phyloP scores from a whole-genome alignment of 371 early-diverging fungal species.

The Mucor piriformis region DNA sequence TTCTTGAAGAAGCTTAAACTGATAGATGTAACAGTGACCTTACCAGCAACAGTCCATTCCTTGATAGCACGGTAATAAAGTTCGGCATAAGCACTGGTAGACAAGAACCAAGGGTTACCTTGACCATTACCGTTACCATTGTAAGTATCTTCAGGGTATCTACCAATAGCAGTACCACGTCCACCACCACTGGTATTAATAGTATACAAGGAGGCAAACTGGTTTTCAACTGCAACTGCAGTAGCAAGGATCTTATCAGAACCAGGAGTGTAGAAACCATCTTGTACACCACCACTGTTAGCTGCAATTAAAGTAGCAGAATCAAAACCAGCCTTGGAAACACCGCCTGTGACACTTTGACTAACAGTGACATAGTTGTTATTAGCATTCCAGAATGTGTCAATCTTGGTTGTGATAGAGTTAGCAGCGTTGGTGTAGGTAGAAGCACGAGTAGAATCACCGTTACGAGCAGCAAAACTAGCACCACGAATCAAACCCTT shows the following conservation, averaged over 20 bases:
- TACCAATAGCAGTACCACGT: conserved; percentile 53
- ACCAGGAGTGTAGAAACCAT: conserved; percentile 39
- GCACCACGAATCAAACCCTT: conserved; percentile 65
- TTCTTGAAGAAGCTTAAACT: conserved; percentile 38
- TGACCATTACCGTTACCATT: conserved; percentile 51
- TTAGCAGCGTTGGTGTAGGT: conserved; percentile 24
- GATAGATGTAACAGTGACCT: conserved; percentile 37
- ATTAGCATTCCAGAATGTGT: conserved; percentile 40
- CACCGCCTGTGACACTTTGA: conserved; percentile 37
- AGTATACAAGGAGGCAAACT: conserved; percentile 45
- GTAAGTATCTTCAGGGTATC: conserved; percentile 73
- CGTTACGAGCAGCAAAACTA: conserved; percentile 41
- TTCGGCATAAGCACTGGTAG: conserved; percentile 65
- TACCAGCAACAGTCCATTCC: conserved; percentile 26
- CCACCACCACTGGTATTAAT: conserved; percentile 43
- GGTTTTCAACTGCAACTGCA: conserved; percentile 32
- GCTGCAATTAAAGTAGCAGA: conserved; percentile 55
- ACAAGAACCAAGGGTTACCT: conserved; percentile 74
- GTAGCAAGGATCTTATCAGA: conserved; percentile 47
- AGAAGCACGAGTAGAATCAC: conserved; percentile 18
- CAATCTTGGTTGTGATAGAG: conserved; percentile 27
- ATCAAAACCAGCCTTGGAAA: conserved; percentile 54
- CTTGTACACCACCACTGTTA: conserved; percentile 42
- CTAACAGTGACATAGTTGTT: conserved; percentile 35
- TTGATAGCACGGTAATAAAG: conserved; percentile 54